Conservation (phyloP, 768 basidiomycete species). For the Termitomyces bulborhizus region DNA sequence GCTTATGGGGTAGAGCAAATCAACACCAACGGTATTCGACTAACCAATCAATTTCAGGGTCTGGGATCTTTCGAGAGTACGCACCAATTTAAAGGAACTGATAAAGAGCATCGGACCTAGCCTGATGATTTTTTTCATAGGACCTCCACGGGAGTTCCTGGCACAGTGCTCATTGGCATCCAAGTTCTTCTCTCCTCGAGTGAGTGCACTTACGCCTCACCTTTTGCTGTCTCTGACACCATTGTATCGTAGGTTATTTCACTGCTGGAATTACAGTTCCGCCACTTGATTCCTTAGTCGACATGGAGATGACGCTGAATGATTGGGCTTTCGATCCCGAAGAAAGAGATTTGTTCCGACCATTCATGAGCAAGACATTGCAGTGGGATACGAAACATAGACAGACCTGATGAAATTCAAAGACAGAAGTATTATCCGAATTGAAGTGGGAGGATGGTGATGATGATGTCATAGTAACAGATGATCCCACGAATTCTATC, state of each 20-base stretch:
- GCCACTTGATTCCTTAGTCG: neutral
- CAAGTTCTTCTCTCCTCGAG: neutral
- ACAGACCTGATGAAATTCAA: no score
- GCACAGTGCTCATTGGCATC: neutral
- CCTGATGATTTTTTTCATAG: neutral
- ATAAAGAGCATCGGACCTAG: neutral
- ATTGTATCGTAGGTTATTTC: neutral
- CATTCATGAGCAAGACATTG: slow-evolving; percentile 6
- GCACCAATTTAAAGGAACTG: neutral
- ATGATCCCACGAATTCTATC: no score
- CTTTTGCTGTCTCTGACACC: neutral
- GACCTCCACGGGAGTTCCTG: slow-evolving; percentile 4
- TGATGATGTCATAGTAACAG: no score
- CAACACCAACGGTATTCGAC: neutral
- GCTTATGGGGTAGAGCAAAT: slow-evolving; percentile 19
- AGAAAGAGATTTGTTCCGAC: slow-evolving; percentile 2
- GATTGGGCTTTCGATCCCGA: neutral
- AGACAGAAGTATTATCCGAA: no score
- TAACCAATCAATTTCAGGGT: neutral
- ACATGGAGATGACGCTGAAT: neutral
- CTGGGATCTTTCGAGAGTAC: slow-evolving; percentile 2
- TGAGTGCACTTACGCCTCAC: no score
- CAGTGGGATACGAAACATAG: slow-evolving; percentile 5
- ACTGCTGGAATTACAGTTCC: neutral
- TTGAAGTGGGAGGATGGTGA: no score